Base-by-base conservation (phyloP, 306 rosid species). In the Vigna trinervia region DNA sequence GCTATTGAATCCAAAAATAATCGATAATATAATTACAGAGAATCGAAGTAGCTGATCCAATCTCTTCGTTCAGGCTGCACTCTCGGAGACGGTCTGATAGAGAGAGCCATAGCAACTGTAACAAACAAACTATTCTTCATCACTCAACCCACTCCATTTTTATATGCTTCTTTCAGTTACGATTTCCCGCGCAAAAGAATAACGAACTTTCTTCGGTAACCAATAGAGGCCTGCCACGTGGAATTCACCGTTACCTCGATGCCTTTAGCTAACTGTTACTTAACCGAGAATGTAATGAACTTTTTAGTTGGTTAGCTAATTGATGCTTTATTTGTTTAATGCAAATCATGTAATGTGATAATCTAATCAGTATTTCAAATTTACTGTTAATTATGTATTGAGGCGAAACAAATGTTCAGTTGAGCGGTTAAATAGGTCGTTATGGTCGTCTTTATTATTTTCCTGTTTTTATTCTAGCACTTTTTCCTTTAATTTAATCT, bases 121-220 rank as follows among this genome's bases (percentile, higher is more conserved):
- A 19, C 11, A 8, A n/a, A 36, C 4, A 30, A 30, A 30, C 4
- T 30, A 30, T 5, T 34, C 45, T 6, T 6, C 5, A 3, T 51
- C 1, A 53, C 59, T 53, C 28, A 52, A 52, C 58, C 58, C 26
- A 52, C 58, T 17, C 26, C 3, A 50, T 34, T 34, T 51, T 51
- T 51, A n/a, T 20, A 20, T 5, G 17, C 12, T 45, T 45, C 50
- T 45, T 45, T 3, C 1, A 9, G 43, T 36, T 19, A 30, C 20
- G 19, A 64, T 64, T 77, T 56, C 81, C 75, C 81, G 68, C 75
- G 20, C 0, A 77, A 54, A n/a, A 13, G 9, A 22, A 66, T 23
- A 48, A 56, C 52, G 0, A 20, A 38, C 15, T 54, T 19, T 22
- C 1, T 0, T 4, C 56, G 8, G 12, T 8, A 14, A 5, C 46